phyloP scores from a whole-genome alignment of 805 yeast genomes.

The Monosporozyma solicola region DNA sequence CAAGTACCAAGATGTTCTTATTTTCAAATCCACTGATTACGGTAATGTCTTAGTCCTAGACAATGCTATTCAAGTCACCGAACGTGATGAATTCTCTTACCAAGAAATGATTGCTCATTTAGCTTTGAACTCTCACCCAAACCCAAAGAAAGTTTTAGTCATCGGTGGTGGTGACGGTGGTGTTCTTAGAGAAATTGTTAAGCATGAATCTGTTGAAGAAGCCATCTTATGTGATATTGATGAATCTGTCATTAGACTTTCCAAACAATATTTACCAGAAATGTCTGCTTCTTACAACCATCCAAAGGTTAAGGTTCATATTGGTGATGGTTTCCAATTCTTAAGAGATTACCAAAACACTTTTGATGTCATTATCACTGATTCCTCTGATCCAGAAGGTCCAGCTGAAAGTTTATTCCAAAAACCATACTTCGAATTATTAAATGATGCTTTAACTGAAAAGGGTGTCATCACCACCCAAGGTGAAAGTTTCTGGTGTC shows the following conservation, averaged over 20 bases:
- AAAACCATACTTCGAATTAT: slow-evolving; percentile 78
- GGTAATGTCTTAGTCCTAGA: slow-evolving; percentile 94
- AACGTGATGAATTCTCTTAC: slow-evolving; percentile 94
- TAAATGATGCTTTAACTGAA: slow-evolving; percentile 80
- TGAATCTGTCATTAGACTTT: slow-evolving; percentile 79
- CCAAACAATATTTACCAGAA: slow-evolving; percentile 80
- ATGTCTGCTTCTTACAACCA: slow-evolving; percentile 78
- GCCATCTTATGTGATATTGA: slow-evolving; percentile 93
- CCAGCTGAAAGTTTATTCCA: slow-evolving; percentile 94
- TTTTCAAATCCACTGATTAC: slow-evolving; percentile 85
- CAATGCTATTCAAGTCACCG: slow-evolving; percentile 92
- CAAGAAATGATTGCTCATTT: slow-evolving; percentile 98
- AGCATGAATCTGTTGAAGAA: slow-evolving; percentile 78
- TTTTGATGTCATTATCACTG: slow-evolving; percentile 93
- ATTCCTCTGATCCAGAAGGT: slow-evolving; percentile 97
- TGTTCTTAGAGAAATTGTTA: slow-evolving; percentile 88
- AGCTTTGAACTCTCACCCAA: slow-evolving; percentile 86
- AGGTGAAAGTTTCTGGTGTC: slow-evolving; percentile 93
- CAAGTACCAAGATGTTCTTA: slow-evolving; percentile 85
- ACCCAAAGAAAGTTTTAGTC: slow-evolving; percentile 87
- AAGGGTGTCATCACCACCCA: slow-evolving; percentile 90
- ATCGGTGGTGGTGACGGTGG: slow-evolving; percentile 99
- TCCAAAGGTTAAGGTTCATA: slow-evolving; percentile 83
- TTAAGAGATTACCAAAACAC: slow-evolving; percentile 74
- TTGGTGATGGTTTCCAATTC: slow-evolving; percentile 97